phyloP scores from a whole-genome alignment of 192 early-diverging fungal species.

The Podila epicladia region DNA sequence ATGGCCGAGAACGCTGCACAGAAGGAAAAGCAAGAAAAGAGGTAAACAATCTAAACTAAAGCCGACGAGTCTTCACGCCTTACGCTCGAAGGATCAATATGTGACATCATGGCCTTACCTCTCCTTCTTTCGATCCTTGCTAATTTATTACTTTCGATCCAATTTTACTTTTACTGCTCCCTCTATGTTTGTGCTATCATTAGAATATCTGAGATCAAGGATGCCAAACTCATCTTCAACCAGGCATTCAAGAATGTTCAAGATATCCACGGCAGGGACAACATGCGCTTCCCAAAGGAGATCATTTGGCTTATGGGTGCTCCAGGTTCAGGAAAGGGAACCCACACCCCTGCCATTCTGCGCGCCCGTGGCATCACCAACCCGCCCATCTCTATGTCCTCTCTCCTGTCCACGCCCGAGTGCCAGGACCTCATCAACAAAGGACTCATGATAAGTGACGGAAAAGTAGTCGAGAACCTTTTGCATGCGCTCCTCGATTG shows the following conservation, averaged over 20 bases:
- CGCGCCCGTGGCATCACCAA: constrained; percentile 67
- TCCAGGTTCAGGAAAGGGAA: constrained; percentile 67
- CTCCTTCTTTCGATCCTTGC: background rate
- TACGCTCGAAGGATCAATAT: background rate
- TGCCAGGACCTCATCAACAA: constrained; percentile 66
- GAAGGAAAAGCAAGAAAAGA: constrained; percentile 39
- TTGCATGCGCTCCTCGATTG: constrained; percentile 60
- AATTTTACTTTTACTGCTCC: background rate
- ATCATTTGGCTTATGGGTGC: constrained; percentile 70
- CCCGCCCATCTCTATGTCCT: constrained; percentile 64
- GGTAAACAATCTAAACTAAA: constrained; percentile 2
- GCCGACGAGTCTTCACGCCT: background rate
- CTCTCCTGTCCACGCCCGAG: constrained; percentile 61
- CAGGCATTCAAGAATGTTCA: constrained; percentile 69
- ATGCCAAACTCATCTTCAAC: constrained; percentile 69
- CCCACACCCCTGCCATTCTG: constrained; percentile 64
- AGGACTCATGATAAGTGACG: constrained; percentile 65
- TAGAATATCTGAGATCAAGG: constrained; percentile 62
- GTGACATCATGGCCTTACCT: background rate
- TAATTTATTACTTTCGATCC: constrained; percentile 9
- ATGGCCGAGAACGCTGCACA: constrained; percentile 10
- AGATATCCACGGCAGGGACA: constrained; percentile 59
- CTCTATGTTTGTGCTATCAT: background rate
- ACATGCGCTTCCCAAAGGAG: constrained; percentile 63
- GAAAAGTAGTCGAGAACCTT: constrained; percentile 62